phyloP scores from a whole-genome alignment of 2,329 filamentous ascomycete species.

The Verticillium longisporum region DNA sequence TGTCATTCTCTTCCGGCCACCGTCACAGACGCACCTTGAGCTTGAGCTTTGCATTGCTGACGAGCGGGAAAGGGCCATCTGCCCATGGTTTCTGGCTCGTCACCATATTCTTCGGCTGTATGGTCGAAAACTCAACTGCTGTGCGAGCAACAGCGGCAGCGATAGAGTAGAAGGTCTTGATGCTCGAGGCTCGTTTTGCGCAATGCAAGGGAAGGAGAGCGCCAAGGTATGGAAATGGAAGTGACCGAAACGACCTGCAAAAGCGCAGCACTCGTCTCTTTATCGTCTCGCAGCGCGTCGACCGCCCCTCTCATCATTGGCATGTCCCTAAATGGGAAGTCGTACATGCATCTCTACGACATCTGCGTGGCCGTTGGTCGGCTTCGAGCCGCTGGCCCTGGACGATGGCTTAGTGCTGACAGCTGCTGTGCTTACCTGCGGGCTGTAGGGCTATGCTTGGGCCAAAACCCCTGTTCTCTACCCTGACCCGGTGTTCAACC shows the following conservation, averaged over 20 bases:
- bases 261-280: background rate
- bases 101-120: background rate
- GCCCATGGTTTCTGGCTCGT: conserved; percentile 18
- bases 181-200: too few relatives aligned
- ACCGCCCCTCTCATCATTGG: background rate
- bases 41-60: conserved; percentile 9
- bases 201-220: too few relatives aligned
- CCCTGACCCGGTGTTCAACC: background rate
- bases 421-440: background rate
- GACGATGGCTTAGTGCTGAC: background rate
- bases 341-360: background rate
- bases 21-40: background rate
- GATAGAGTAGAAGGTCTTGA: too few relatives aligned
- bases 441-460: background rate
- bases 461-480: background rate
- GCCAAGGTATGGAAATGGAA: too few relatives aligned
- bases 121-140: background rate
- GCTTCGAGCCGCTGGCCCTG: background rate
- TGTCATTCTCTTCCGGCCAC: background rate
- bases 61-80: conserved; percentile 24
- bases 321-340: background rate
- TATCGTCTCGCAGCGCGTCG: background rate
- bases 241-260: background rate
- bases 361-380: background rate
- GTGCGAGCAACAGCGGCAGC: too few relatives aligned